Percentiles rank a stretch among this genome's conserved stretches.
These are phyloP conservation scores for Penicillium sp. DNA, from an alignment of 2,329 filamentous ascomycete genomes.

Conservation along the genomic window DNA sequence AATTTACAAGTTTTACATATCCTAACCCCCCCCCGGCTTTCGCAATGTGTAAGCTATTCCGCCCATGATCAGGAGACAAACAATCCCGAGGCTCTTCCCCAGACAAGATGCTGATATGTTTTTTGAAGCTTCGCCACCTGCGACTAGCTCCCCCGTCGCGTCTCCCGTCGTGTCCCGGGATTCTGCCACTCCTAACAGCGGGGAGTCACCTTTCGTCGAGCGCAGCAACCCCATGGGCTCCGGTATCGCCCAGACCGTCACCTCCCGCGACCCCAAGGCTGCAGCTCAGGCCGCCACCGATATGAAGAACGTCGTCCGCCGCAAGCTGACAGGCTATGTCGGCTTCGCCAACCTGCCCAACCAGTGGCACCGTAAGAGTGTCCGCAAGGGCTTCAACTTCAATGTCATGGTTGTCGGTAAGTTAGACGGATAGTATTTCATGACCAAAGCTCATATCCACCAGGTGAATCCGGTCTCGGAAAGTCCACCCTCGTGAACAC, in stretches of 20 bases:
- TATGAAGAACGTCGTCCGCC: slow-evolving; percentile 92
- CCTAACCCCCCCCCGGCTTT: slow-evolving; percentile 22
- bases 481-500: slow-evolving; percentile 99
- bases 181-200: slow-evolving; percentile 47
- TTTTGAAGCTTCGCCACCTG: slow-evolving; percentile 33
- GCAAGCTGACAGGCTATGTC: slow-evolving; percentile 97
- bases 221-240: slow-evolving; percentile 57
- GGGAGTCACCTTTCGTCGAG: slow-evolving; percentile 56
- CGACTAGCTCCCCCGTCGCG: slow-evolving; percentile 33
- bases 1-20: slow-evolving; percentile 19
- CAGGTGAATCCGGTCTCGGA: slow-evolving; percentile 97
- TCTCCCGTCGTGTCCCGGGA: slow-evolving; percentile 34
- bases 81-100: slow-evolving; percentile 2
- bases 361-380: slow-evolving; percentile 99
- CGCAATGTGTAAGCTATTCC: slow-evolving; percentile 40
- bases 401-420: slow-evolving; percentile 99
- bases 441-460: slow-evolving; percentile 3
- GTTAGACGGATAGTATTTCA: slow-evolving; percentile 41
- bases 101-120: slow-evolving; percentile 24
- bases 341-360: slow-evolving; percentile 98
- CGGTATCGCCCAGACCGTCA: slow-evolving; percentile 57
- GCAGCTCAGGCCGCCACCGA: slow-evolving; percentile 59
- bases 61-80: background rate
- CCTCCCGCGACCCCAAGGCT: slow-evolving; percentile 63
- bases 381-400: slow-evolving; percentile 99